Base-by-base conservation (phyloP, 2,329 filamentous ascomycete genomes). In the Fusarium algeriense region DNA sequence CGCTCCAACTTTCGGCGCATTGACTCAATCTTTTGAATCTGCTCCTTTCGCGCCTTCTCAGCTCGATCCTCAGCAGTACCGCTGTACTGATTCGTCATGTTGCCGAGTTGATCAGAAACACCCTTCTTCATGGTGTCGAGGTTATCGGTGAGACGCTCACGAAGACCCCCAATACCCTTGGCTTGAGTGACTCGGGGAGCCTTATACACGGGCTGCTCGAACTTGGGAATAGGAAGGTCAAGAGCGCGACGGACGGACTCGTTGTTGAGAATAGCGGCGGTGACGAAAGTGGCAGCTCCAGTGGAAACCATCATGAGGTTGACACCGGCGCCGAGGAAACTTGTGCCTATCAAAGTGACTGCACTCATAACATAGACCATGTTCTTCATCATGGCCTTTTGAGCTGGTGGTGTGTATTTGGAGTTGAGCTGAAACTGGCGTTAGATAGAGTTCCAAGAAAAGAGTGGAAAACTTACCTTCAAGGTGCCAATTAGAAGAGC, bases 401-500 rank as follows among this genome's bases (percentile, higher is more conserved):
- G 78, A 52, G 76, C 66, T 13, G 78, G 65, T 35, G 80, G 78
- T 10, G 73, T 72, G 64, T 80, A 77, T 64, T 80, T 79, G 49
- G 74, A 66, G 67, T 81, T 82, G 69, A 83, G 65, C 83, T 84
- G 0, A 17, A 23, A 17, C n/a, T 38, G 34, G 8, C 13, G 71
- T 75, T 61, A 77, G 76, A 59, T 50, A 63, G 35, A 12, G 11
- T 17, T 3, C n/a, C 2, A n/a, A 26, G 3, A 10, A 11, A 14
- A 8, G 20, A 1, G 4, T 2, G 5, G n/a, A 7, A 19, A 38
- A 67, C 83, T 60, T 79, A 87, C 86, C 60, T 84, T 85, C 61
- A 93, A 82, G 54, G 89, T 86, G 32, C 84, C 73, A 72, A 86
- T 88, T 80, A 92, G 86, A 58, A 89, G 77, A 11, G 78, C 80